Percentiles rank a stretch among this genome's conserved stretches.
These are phyloP conservation scores for Zymoseptoria tritici DNA, from an alignment of 2,329 filamentous ascomycete genomes.

Conservation along the genomic window DNA sequence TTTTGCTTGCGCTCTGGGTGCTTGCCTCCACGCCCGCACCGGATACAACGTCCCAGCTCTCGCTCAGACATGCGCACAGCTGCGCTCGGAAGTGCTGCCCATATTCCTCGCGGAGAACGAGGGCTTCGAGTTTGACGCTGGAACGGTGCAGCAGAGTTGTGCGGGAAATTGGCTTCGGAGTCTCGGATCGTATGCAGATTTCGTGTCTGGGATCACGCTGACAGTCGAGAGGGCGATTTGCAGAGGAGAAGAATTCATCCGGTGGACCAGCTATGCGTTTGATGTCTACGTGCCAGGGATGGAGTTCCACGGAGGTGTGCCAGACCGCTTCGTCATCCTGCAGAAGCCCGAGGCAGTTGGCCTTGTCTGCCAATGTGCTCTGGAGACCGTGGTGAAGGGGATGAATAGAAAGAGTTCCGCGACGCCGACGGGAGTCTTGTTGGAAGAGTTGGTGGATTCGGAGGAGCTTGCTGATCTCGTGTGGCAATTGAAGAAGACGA, in stretches of 20 bases:
- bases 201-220: conserved; percentile 14
- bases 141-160: conserved; percentile 19
- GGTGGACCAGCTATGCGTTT: conserved; percentile 15
- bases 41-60: conserved; percentile 16
- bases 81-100: conserved; percentile 18
- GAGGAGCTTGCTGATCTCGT: conserved; percentile 11
- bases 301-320: background rate
- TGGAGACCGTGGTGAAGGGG: background rate
- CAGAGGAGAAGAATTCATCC: conserved; percentile 4
- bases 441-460: conserved; percentile 3
- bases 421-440: conserved; percentile 1
- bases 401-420: background rate
- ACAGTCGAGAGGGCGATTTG: conserved; percentile 10
- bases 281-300: background rate
- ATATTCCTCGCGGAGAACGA: conserved; percentile 20
- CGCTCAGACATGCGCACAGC: conserved; percentile 20
- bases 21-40: conserved; percentile 14
- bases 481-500: conserved; percentile 11
- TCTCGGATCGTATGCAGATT: conserved; percentile 12
- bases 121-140: conserved; percentile 18
- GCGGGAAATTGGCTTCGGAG: conserved; percentile 13
- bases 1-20: conserved; percentile 11
- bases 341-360: background rate
- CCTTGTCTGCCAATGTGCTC: conserved; percentile 6
- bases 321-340: background rate